Evolutionary conservation across 2,329 filamentous ascomycete genomes (phyloP).

Genomic region (Cryphonectria radicalis): DNA sequence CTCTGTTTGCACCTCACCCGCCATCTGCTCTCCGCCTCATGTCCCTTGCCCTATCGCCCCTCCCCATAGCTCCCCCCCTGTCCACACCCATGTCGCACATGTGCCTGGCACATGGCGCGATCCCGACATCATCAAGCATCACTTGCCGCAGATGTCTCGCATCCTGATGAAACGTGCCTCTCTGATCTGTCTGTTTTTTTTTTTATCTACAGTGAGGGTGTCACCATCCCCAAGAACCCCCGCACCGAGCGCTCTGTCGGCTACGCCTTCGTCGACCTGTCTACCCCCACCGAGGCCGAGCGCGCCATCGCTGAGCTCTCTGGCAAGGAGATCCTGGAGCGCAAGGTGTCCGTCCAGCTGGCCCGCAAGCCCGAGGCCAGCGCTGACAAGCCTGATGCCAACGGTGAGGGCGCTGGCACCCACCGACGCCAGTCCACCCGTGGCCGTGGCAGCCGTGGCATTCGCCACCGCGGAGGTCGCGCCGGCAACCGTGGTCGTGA

Average conservation of each 20-base stretch:
- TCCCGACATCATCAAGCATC: neutral
- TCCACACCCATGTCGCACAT: neutral
- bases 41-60: neutral
- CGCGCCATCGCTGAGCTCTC: constrained; percentile 94
- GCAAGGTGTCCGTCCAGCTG: constrained; percentile 98
- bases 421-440: constrained; percentile 67
- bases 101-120: constrained; percentile 5
- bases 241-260: constrained; percentile 97
- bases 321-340: constrained; percentile 95
- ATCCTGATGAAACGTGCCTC: constrained; percentile 5
- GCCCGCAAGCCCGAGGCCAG: constrained; percentile 94
- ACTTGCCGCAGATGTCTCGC: neutral
- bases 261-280: constrained; percentile 98
- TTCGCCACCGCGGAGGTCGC: constrained; percentile 65
- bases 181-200: constrained; percentile 40
- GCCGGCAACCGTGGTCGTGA: constrained; percentile 62
- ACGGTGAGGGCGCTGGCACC: constrained; percentile 75
- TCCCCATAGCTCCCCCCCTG: neutral
- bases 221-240: constrained; percentile 99
- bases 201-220: constrained; percentile 76
- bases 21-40: neutral
- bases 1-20: constrained; percentile 1
- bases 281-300: constrained; percentile 91
- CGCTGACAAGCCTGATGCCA: constrained; percentile 75
- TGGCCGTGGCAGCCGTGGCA: constrained; percentile 65